Evolutionary conservation across 306 rosid species (phyloP).

Genomic region (Lupinus albus): DNA sequence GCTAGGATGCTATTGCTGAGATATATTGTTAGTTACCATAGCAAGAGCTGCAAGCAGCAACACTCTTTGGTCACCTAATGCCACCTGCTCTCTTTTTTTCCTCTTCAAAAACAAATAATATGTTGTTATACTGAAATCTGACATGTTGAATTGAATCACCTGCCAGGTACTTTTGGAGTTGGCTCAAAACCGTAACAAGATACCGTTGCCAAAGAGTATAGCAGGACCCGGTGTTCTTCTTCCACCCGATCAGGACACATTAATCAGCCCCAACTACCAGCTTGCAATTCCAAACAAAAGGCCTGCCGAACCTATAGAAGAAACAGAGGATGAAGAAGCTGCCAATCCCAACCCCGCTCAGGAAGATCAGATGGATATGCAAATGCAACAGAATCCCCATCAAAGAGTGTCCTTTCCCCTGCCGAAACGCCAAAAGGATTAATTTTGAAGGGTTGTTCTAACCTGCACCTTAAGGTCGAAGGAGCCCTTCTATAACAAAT

Average conservation of each 20-base stretch:
- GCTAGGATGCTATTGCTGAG: neutral
- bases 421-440: constrained; percentile 58
- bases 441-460: neutral
- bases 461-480: neutral
- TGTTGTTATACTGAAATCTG: no score
- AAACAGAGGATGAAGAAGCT: constrained; percentile 73
- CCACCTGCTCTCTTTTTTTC: no score
- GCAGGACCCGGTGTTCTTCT: constrained; percentile 73
- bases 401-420: constrained; percentile 83
- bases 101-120: no score
- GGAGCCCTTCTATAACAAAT: neutral
- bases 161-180: constrained; percentile 76
- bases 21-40: neutral
- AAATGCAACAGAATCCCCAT: constrained; percentile 56
- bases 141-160: constrained; percentile 22
- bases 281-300: constrained; percentile 73
- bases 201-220: constrained; percentile 68
- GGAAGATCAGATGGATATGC: constrained; percentile 62
- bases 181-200: constrained; percentile 79
- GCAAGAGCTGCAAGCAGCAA: no score
- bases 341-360: constrained; percentile 55
- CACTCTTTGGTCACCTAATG: no score
- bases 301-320: constrained; percentile 63
- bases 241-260: constrained; percentile 80
- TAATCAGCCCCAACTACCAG: constrained; percentile 80